Evolutionary conservation across 768 basidiomycete genomes (phyloP), one percentile per base, ranked within the genome.

Genomic region (Vishniacozyma victoriae): DNA sequence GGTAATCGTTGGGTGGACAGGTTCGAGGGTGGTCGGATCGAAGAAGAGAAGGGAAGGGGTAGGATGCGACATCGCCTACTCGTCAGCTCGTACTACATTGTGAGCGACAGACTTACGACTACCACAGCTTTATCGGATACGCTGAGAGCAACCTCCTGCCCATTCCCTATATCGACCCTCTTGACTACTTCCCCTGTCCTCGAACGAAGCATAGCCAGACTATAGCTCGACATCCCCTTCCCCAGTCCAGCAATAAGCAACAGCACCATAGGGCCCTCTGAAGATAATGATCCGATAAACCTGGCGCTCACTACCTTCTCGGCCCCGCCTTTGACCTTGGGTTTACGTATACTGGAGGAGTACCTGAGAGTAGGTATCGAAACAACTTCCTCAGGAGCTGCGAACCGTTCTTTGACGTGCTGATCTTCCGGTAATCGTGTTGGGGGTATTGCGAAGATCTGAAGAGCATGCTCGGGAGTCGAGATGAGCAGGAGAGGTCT

Each of bases 341-440:
- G n/a, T n/a, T n/a, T n/a, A n/a, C n/a, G n/a, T n/a, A n/a, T n/a
- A n/a, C n/a, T n/a, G n/a, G n/a, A n/a, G n/a, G n/a, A n/a, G n/a
- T n/a, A n/a, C n/a, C n/a, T n/a, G n/a, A n/a, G n/a, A n/a, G n/a
- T n/a, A 3, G 48, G 41, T 2, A 64, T 19, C 19, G 49, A 51
- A 37, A 64, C 45, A 3, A 62, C 40, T 47, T 64, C 60, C 33
- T 58, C 55, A 7, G 66, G 66, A 14, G 62, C 36, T 1, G 46
- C 46, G 36, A 57, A 51, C 0, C 42, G 40, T 35, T 63, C 64
- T 12, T 44, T 35, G 5, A 61, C 53, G 26, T 61, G 62, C 4
- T 50, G 52, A 41, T 59, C 59, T 22, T 55, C 48, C 1, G 62
- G 59, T 1, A 61, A 46, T 20, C 9, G 31, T 16, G 46, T 44